Evolutionary conservation across 2,329 filamentous ascomycete species (phyloP), one percentile per base, ranked within the genome.

Genomic region (Emmonsiellopsis sp.): DNA sequence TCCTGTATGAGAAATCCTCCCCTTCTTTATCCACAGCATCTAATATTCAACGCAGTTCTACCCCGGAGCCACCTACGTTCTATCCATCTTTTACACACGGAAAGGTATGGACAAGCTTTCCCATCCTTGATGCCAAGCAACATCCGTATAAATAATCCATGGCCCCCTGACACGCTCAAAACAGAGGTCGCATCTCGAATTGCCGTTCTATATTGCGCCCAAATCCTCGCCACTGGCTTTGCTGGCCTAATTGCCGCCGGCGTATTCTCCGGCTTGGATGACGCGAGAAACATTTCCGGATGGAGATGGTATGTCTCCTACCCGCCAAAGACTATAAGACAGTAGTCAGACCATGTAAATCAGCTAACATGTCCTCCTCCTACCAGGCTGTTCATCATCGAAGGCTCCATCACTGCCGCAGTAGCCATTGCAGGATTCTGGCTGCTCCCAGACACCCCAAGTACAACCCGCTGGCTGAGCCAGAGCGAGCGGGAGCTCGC

Each of bases 11-110:
- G 20, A 5, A 26, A 26, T 26, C 20, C 20, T 37, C 1, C 68
- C 70, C 1, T 69, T 74, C 4, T 74, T 76, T 57, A 69, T 76
- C 32, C 60, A 73, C 31, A 70, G 73, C 11, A 11, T 31, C 50
- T 52, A 38, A 52, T 8, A 11, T 15, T 30, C 2, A 30, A 13
- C 0, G 5, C 56, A 59, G 56, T 85, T 84, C 65, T 71, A 84
- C 30, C 83, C 83, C 0, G 83, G 83, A 42, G 80, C 80, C 0
- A 73, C 85, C 9, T 73, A 84, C 43, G 80, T 85, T 45, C 73
- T 86, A 16, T 82, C 80, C 0, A 82, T 84, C 59, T 86, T 82
- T 78, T 86, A 86, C 66, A 85, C 82, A 1, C 75, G 81, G 47
- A 76, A 77, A 49, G 79, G 82, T 66, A 61, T 56, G 75, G 76